Conservation (phyloP, 345 rosid genomes). For the Populus alba region DNA sequence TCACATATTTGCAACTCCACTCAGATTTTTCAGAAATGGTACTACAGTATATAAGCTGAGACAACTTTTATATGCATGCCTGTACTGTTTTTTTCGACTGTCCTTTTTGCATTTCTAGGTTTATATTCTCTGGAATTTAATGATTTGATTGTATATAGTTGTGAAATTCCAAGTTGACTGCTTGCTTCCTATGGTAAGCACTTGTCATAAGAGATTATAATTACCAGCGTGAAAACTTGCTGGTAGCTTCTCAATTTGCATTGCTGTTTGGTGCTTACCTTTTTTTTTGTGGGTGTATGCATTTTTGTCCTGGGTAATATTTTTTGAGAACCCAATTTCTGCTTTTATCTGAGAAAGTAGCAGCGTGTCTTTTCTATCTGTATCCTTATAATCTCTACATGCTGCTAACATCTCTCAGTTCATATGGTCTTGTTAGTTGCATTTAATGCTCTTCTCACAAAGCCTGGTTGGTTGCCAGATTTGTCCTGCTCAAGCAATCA, state of each 20-base stretch:
- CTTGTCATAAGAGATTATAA: background rate
- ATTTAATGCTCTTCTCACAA: constrained; percentile 8
- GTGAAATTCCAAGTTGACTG: background rate
- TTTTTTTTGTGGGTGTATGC: background rate
- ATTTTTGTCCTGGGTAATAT: background rate
- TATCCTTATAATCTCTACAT: background rate
- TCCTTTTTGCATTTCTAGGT: background rate
- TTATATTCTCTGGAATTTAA: background rate
- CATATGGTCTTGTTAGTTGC: background rate
- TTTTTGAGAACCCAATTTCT: background rate
- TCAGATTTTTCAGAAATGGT: background rate
- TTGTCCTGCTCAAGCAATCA: constrained; percentile 97
- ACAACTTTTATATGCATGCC: background rate
- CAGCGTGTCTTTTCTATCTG: background rate
- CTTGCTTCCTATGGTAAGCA: background rate
- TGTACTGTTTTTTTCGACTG: background rate
- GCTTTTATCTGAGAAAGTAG: background rate
- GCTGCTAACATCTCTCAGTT: background rate
- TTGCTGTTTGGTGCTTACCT: background rate
- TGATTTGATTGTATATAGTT: background rate
- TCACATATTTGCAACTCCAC: background rate
- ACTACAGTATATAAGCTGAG: background rate
- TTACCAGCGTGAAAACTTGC: background rate
- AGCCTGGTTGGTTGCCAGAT: constrained; percentile 43
- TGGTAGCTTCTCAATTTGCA: background rate